Percentiles rank a stretch among this genome's conserved stretches.
These are phyloP conservation scores for Ceratocystis lukuohia DNA, from an alignment of 2,329 filamentous ascomycete species.

Conservation along the genomic window DNA sequence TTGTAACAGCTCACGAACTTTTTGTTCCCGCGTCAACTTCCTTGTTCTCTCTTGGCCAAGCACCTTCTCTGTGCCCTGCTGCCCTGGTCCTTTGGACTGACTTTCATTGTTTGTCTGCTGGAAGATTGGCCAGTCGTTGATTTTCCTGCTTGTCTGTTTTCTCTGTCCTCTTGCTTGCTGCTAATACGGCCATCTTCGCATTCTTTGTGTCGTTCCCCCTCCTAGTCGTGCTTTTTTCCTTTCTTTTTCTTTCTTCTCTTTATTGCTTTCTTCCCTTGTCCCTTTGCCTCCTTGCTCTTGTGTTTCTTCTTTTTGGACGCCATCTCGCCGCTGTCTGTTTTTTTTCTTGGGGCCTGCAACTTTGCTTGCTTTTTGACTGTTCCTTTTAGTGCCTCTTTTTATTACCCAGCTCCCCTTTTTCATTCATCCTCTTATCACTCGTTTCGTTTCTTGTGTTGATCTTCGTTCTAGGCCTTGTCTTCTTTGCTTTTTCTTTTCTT, in stretches of 20 bases:
- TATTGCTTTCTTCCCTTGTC: neutral
- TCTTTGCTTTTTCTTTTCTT: neutral
- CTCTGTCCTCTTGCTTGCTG: neutral
- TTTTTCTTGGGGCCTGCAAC: neutral
- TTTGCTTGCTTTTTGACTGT: neutral
- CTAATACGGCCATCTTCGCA: neutral
- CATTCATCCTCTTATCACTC: constrained; percentile 10
- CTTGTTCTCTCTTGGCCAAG: neutral
- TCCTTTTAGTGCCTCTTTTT: neutral
- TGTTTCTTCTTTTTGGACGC: neutral
- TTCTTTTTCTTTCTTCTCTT: neutral
- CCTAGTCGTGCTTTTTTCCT: neutral
- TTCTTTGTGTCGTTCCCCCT: neutral
- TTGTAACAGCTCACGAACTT: constrained; percentile 4
- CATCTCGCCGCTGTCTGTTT: neutral
- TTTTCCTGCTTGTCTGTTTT: neutral
- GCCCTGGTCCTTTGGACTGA: neutral
- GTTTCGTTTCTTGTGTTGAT: neutral
- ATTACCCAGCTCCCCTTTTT: neutral
- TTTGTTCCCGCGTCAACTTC: constrained; percentile 9
- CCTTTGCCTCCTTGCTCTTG: neutral
- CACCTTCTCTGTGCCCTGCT: neutral
- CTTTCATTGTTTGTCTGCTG: neutral
- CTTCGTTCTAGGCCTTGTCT: neutral
- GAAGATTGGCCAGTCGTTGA: too few species aligned